These are phyloP conservation scores for Mortierella sp. DNA, from an alignment of 371 early-diverging fungal species.

Conservation along the genomic window DNA sequence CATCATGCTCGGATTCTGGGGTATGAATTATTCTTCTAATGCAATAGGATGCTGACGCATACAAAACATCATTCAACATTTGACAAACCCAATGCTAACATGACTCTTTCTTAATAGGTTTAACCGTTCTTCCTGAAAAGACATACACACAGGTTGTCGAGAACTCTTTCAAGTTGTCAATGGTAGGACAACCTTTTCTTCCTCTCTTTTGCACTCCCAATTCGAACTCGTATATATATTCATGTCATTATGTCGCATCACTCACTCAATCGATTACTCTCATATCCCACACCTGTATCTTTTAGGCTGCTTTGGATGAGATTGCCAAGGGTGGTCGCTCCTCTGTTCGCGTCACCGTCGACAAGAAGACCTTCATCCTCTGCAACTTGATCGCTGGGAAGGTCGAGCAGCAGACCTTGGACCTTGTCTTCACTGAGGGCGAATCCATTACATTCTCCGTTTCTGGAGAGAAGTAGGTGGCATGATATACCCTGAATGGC, in stretches of 20 bases:
- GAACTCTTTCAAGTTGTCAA: conserved; percentile 80
- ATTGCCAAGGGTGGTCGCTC: conserved; percentile 70
- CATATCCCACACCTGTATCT: background rate
- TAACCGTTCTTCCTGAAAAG: conserved; percentile 75
- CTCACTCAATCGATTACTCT: background rate
- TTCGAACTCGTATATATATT: background rate
- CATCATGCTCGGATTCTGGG: conserved; percentile 57
- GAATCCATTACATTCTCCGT: conserved; percentile 81
- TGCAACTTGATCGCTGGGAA: conserved; percentile 84
- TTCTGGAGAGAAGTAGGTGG: conserved; percentile 64
- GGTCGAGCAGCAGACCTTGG: conserved; percentile 80
- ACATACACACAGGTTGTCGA: conserved; percentile 81
- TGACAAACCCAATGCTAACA: no score
- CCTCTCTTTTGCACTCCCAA: background rate
- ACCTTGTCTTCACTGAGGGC: conserved; percentile 82
- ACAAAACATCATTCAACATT: no score
- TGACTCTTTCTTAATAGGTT: conserved; percentile 44
- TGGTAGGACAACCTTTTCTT: conserved; percentile 60
- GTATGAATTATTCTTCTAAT: conserved; percentile 15
- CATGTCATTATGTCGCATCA: background rate
- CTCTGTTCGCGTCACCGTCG: conserved; percentile 74
- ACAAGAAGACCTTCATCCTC: conserved; percentile 79
- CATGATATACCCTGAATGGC: background rate
- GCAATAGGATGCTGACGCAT: background rate
- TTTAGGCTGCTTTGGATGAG: conserved; percentile 82